phyloP scores from a whole-genome alignment of 2,329 filamentous ascomycete genomes.

The Paramyrothecium roridum region DNA sequence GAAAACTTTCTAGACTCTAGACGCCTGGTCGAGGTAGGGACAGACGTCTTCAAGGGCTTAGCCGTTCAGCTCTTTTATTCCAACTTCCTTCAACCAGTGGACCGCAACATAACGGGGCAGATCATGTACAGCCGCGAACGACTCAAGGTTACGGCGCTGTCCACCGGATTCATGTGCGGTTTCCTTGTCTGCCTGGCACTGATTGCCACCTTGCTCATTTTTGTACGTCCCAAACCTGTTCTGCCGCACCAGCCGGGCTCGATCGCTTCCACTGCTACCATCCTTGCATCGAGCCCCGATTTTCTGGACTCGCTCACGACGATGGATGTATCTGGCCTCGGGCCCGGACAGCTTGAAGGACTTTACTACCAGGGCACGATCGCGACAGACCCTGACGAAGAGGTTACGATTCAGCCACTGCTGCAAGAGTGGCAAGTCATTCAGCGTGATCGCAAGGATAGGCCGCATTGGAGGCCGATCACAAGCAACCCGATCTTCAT shows the following conservation, averaged over 20 bases:
- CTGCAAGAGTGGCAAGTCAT: constrained; percentile 5
- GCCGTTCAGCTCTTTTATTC: constrained; percentile 7
- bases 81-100: constrained; percentile 9
- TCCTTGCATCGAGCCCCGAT: constrained; percentile 9
- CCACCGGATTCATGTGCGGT: constrained; percentile 10
- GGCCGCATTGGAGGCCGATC: constrained; percentile 16
- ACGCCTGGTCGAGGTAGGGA: constrained; percentile 8
- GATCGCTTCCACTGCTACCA: constrained; percentile 8
- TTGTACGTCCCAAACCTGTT: constrained; percentile 9
- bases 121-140: constrained; percentile 4
- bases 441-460: constrained; percentile 2
- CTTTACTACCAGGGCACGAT: constrained; percentile 8
- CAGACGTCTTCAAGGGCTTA: constrained; percentile 11
- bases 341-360: constrained; percentile 6
- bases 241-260: constrained; percentile 12
- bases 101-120: constrained; percentile 4
- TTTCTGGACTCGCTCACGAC: constrained; percentile 8
- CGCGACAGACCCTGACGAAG: constrained; percentile 2
- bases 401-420: constrained; percentile 9
- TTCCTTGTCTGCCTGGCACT: constrained; percentile 8
- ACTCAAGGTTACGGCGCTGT: constrained; percentile 10
- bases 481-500: constrained; percentile 16
- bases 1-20: constrained; percentile 10
- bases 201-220: constrained; percentile 9
- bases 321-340: constrained; percentile 7